Base-by-base conservation (phyloP, 1,284 basidiomycete genomes). In the Malassezia brasiliensis region DNA sequence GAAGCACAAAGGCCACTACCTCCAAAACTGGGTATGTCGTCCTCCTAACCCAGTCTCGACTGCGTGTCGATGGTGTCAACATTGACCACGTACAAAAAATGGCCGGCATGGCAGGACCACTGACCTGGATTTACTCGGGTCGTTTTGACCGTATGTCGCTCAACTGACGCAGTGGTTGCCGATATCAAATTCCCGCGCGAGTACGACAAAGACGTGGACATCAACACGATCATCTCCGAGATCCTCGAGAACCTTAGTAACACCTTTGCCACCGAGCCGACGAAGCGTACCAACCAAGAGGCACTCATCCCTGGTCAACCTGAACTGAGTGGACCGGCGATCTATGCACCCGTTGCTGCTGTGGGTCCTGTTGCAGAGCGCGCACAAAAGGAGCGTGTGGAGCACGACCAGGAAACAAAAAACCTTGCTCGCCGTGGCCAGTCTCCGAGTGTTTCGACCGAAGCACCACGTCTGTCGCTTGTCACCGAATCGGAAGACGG, bases 141-240 rank as follows among this genome's bases (percentile, higher is more conserved):
- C 93, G 93, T 76, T 83, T 96, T 31, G 93, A 99, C 69, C 53
- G 58, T 60, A 35, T 35, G 58, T 60, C 8, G 11, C 20, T 11
- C 15, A 7, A 30, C 50, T 52, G 7, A 41, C 42, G 19, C 53
- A 60, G 87, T 90, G 3, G 94, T 99, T 3, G 82, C 96, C 17
- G 93, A 99, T 77, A 90, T 99, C 77, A 90, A 91, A 71, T 96
- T 99, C 76, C 91, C 94, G 12, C 83, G 83, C 20, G 85, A 90
- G 66, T 82, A 83, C 9, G 79, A 83, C 50, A 83, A 85, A 48
- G 84, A 85, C 61, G 80, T 96, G 62, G 86, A 91, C 67, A 71
- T 77, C 47, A 76, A 75, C 30, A 85, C 82, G n/a, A 82, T 98
- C 64, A 82, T 98, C 12, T 86, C 82, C 39, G 89, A 94, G 75